phyloP scores from a whole-genome alignment of 2,329 filamentous ascomycete species.

The Plectosphaerella cucumerina region DNA sequence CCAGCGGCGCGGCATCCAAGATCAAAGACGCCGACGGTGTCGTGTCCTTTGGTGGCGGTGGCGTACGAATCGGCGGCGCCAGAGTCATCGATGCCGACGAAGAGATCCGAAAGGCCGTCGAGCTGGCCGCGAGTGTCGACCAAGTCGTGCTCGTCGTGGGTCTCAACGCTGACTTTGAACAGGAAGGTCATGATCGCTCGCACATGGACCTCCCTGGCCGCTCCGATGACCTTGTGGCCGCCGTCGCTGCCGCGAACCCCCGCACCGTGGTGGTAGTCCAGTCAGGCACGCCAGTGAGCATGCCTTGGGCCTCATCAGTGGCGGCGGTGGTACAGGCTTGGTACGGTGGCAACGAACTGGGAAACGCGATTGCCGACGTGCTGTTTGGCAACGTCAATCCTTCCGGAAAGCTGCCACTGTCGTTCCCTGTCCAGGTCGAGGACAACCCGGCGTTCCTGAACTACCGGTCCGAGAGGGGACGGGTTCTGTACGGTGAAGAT shows the following conservation, averaged over 20 bases:
- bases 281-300: slow-evolving; percentile 50
- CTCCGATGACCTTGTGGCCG: slow-evolving; percentile 54
- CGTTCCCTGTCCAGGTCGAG: slow-evolving; percentile 57
- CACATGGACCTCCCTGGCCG: slow-evolving; percentile 60
- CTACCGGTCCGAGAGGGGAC: slow-evolving; percentile 59
- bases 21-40: not conserved
- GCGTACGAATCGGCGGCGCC: slow-evolving; percentile 2
- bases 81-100: slow-evolving; percentile 5
- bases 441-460: slow-evolving; percentile 67
- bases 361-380: slow-evolving; percentile 17
- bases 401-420: slow-evolving; percentile 67
- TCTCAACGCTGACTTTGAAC: slow-evolving; percentile 41
- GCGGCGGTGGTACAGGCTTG: slow-evolving; percentile 21
- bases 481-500: slow-evolving; percentile 69
- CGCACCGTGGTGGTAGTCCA: slow-evolving; percentile 57
- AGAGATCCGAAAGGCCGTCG: slow-evolving; percentile 9
- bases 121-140: slow-evolving; percentile 48
- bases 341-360: slow-evolving; percentile 19
- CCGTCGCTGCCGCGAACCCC: slow-evolving; percentile 50
- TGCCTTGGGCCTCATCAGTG: slow-evolving; percentile 46
- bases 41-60: not conserved
- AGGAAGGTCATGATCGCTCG: slow-evolving; percentile 61
- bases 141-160: slow-evolving; percentile 52
- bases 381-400: slow-evolving; percentile 17
- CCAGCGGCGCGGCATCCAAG: slow-evolving; percentile 17